Conservation (phyloP, 352 stramenopile genomes). For the Elongisporangium anandrum region DNA sequence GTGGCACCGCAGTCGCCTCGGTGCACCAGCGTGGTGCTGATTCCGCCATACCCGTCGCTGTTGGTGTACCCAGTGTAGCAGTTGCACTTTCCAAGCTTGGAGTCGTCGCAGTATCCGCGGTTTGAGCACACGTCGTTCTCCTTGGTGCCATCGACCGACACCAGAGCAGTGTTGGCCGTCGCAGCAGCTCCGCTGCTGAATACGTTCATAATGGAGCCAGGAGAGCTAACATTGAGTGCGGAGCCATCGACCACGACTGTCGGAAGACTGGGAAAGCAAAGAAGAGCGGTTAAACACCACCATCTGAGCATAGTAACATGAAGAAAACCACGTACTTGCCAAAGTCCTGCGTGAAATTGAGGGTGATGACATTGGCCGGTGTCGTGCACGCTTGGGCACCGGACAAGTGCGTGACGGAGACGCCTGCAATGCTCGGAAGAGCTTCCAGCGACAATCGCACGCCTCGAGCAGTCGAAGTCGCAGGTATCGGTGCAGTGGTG, state of each 20-base stretch:
- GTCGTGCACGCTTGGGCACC: constrained; percentile 59
- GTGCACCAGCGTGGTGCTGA: constrained; percentile 39
- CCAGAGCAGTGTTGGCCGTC: constrained; percentile 13
- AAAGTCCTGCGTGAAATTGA: constrained; percentile 83
- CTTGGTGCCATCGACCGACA: constrained; percentile 56
- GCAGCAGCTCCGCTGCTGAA: constrained; percentile 16
- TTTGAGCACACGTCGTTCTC: constrained; percentile 66
- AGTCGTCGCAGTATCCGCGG: constrained; percentile 55
- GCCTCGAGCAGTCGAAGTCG: constrained; percentile 27
- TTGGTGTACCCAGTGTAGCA: constrained; percentile 65
- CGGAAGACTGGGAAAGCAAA: constrained; percentile 30
- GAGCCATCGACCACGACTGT: constrained; percentile 43
- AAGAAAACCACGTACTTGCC: constrained; percentile 51
- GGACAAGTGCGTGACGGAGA: constrained; percentile 39
- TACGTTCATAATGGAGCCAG: constrained; percentile 25
- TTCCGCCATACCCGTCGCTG: constrained; percentile 52
- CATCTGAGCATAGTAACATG: too few species aligned
- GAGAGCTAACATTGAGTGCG: constrained; percentile 8
- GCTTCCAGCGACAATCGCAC: constrained; percentile 28
- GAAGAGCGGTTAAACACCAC: too few species aligned
- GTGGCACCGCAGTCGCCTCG: constrained; percentile 60
- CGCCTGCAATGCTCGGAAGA: constrained; percentile 49
- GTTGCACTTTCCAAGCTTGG: constrained; percentile 48
- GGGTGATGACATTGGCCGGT: constrained; percentile 50
- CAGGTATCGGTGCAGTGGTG: constrained; percentile 59